These are phyloP conservation scores for Candida berthetii DNA, from an alignment of 805 yeast species.

Conservation along the genomic window DNA sequence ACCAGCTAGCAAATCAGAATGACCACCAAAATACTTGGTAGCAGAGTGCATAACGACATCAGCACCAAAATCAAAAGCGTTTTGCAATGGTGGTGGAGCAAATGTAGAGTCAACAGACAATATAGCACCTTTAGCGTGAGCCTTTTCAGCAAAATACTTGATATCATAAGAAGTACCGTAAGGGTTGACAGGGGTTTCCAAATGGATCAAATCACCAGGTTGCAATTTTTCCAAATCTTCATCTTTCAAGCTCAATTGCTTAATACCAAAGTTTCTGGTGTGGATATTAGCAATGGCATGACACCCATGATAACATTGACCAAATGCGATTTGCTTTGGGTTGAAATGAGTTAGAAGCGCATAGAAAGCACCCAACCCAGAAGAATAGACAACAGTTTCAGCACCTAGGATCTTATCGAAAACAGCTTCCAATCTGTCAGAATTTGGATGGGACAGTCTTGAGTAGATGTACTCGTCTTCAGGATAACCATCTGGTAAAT, in stretches of 20 bases:
- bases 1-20: constrained; percentile 86
- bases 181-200: constrained; percentile 90
- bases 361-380: constrained; percentile 78
- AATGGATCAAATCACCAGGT: constrained; percentile 71
- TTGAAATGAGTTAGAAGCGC: constrained; percentile 65
- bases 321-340: constrained; percentile 72
- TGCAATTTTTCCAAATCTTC: constrained; percentile 41
- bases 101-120: constrained; percentile 80
- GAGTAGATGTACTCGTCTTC: constrained; percentile 52
- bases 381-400: constrained; percentile 62
- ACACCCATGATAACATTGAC: constrained; percentile 82
- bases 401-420: constrained; percentile 56
- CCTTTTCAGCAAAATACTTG: constrained; percentile 53
- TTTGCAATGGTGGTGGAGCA: constrained; percentile 87
- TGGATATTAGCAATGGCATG: constrained; percentile 63
- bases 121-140: constrained; percentile 72
- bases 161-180: constrained; percentile 64
- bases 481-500: constrained; percentile 24
- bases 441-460: constrained; percentile 68
- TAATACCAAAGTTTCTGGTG: constrained; percentile 52
- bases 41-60: constrained; percentile 92
- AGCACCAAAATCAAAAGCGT: constrained; percentile 78
- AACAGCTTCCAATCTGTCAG: constrained; percentile 59
- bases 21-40: constrained; percentile 94
- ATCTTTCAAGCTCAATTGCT: constrained; percentile 36